Conservation (phyloP, 75 land plant genomes). For the Pinus taeda region DNA sequence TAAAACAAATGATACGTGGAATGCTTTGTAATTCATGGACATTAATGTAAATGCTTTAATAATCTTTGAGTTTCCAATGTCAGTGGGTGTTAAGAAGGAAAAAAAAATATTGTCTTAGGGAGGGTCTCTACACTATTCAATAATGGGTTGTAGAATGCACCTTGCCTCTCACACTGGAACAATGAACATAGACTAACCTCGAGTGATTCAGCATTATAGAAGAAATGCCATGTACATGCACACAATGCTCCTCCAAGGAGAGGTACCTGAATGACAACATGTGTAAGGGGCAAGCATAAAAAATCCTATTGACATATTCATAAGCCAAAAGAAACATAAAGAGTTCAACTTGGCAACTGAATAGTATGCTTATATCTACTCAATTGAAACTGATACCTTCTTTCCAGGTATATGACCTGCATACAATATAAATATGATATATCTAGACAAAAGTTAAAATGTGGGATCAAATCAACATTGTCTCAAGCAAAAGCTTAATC, state of each 20-base stretch:
- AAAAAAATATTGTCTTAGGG: too few relatives aligned
- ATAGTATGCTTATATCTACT: background rate
- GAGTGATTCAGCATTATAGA: conserved; percentile 91
- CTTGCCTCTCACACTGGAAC: too few relatives aligned
- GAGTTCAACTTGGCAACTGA: background rate
- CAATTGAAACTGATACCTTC: background rate
- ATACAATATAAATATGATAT: background rate
- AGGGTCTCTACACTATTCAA: too few relatives aligned
- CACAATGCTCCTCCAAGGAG: conserved; percentile 96
- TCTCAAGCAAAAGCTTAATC: background rate
- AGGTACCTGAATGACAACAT: conserved; percentile 62
- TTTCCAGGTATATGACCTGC: background rate
- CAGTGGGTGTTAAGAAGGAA: too few relatives aligned
- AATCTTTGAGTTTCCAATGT: too few relatives aligned
- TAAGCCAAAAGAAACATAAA: background rate
- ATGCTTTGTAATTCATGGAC: too few relatives aligned
- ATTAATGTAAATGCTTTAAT: too few relatives aligned
- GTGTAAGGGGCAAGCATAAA: background rate
- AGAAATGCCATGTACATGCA: conserved; percentile 99
- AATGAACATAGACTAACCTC: conserved; percentile 50
- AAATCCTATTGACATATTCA: background rate
- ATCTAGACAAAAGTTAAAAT: background rate
- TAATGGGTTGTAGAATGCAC: too few relatives aligned
- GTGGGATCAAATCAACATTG: background rate
- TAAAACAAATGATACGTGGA: too few relatives aligned